These are phyloP conservation scores for Claviceps africana DNA, from an alignment of 2,329 filamentous ascomycete genomes.

Conservation along the genomic window DNA sequence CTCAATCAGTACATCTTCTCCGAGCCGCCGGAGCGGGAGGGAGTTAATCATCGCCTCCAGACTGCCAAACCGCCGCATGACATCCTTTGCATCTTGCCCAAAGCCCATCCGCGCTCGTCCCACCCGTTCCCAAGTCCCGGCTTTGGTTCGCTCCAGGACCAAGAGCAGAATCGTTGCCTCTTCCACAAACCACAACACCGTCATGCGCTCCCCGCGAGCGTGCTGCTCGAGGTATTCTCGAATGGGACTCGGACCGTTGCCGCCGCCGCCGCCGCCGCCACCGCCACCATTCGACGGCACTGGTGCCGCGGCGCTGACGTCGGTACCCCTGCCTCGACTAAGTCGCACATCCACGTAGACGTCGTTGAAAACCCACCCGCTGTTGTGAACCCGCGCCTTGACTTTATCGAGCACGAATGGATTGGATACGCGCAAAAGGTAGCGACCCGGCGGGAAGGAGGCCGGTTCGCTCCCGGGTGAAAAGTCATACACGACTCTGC, in stretches of 20 bases:
- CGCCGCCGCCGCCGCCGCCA: neutral
- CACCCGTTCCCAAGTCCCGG: constrained; percentile 19
- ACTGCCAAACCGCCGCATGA: constrained; percentile 15
- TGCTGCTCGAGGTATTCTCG: constrained; percentile 21
- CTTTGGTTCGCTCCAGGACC: constrained; percentile 15
- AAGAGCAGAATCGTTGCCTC: constrained; percentile 20
- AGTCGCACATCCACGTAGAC: constrained; percentile 20
- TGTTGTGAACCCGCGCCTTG: constrained; percentile 18
- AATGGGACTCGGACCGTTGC: constrained; percentile 10
- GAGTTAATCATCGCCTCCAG: constrained; percentile 19
- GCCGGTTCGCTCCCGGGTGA: constrained; percentile 8
- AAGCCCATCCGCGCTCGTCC: constrained; percentile 23
- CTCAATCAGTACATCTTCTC: constrained; percentile 20
- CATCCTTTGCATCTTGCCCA: constrained; percentile 18
- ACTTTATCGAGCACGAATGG: constrained; percentile 21
- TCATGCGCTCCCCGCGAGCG: constrained; percentile 22
- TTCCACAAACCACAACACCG: constrained; percentile 22
- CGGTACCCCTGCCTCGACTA: constrained; percentile 14
- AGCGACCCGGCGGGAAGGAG: constrained; percentile 14
- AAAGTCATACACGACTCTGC: constrained; percentile 20
- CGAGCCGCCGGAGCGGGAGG: constrained; percentile 18
- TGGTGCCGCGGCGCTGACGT: neutral
- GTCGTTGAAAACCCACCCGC: constrained; percentile 22
- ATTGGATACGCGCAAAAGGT: constrained; percentile 19
- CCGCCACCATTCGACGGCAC: neutral